Base-by-base conservation (phyloP, 2,329 filamentous ascomycete genomes). In the Nigrospora oryzae region DNA sequence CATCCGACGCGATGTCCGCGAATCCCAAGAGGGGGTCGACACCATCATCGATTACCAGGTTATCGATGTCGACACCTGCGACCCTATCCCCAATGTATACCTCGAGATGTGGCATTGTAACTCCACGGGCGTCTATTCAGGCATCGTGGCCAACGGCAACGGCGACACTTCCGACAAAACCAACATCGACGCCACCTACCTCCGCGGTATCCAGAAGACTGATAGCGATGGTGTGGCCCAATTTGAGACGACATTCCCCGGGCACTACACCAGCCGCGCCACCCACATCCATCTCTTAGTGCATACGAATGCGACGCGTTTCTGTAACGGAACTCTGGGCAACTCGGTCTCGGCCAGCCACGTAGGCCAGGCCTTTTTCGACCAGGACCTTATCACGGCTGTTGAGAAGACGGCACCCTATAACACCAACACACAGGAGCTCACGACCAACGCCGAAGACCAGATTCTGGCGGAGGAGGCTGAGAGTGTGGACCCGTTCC, bases 21-120 rank as follows among this genome's bases (percentile, higher is more conserved):
- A 73, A 38, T 51, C 56, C 8, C 59, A 73, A 47, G 45, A 52
- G 13, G 70, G 70, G 39, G 58, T 73, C 2, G 61, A 63, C 6
- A 52, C 72, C 14, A 63, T 63, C 16, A 49, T 71, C 14, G 67
- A 73, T 40, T 59, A 71, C 31, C 67, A 72, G 51, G 60, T 73
- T 48, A 61, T 73, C 39, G 66, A 74, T 45, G 57, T 64, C n/a
- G 59, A 61, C 13, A 73, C 68, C 12, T 73, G 69, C 53, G 56
- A 68, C 44, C 65, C 66, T 14, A 57, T 71, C 6, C 56, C 62
- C 0, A 55, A 63, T 34, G 57, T 61, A 4, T 66, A 60, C 42
- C 49, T 69, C n/a, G 68, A 73, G 46, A 59, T 68, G 47, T 73
- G 68, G 69, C 64, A 40, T 15, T 40, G 38, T 23, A 40, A 40